Base-by-base conservation (phyloP, 345 rosid species). In the Salix suchowensis region DNA sequence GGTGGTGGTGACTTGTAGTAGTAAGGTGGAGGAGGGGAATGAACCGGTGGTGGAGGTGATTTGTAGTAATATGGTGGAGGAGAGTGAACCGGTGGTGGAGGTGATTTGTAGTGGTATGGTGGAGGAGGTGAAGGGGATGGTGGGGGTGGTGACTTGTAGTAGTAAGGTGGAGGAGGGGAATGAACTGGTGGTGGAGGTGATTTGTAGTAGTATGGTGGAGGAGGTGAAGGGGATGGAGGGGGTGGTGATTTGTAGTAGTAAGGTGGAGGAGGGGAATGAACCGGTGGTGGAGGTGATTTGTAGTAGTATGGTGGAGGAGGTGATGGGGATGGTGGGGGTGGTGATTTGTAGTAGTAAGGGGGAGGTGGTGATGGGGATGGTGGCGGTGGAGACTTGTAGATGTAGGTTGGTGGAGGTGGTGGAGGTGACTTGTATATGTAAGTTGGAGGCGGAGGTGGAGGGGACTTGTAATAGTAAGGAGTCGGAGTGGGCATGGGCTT, bases 321-420 rank as follows among this genome's bases (percentile, higher is more conserved):
- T 5, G 37, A 34, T 24, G 26, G 26, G 26, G 26, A 24, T 24
- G 79, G 74, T 1, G 79, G 74, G 0, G 74, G 79, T 1, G 78
- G 44, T 30, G 69, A 18, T 18, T 28, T 28, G 2, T 28, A 65
- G 1, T 4, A 5, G 0, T 65, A 65, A 16, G 58, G 4, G 3
- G 73, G 73, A 0, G 73, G 92, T 5, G 92, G 36, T 34, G 36
- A 34, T 5, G 8, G 9, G 73, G 73, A 0, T 34, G 37, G 37
- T 34, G 61, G 92, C 2, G 92, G 89, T 8, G 91, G 89, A 0
- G 90, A 87, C 10, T 78, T 84, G 39, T 85, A 83, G n/a, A 78
- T 58, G 30, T 86, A 86, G 0, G 82, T 26, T 0, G 79, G 79
- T 1, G 84, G 46, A 0, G 89, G 88, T 7, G 88, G 72, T 2